Percentiles rank a stretch among this genome's conserved stretches.
These are phyloP conservation scores for Earliella scabrosa DNA, from an alignment of 1,284 basidiomycete genomes.

Conservation along the genomic window DNA sequence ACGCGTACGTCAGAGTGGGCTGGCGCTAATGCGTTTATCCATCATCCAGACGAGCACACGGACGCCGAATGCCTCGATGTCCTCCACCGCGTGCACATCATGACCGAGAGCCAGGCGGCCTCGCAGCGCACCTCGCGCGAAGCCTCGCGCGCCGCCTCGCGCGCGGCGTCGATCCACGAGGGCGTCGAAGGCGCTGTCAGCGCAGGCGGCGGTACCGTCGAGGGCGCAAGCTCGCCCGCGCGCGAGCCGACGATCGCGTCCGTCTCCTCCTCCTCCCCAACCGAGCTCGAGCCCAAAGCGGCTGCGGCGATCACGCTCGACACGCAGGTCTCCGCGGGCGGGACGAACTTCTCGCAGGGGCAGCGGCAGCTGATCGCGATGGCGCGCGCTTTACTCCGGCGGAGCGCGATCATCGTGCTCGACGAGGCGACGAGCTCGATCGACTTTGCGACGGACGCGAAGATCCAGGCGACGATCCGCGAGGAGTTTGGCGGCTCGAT, in stretches of 20 bases:
- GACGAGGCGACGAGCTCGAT: conserved; percentile 86
- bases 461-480: conserved; percentile 82
- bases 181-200: conserved; percentile 12
- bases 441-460: conserved; percentile 75
- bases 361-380: conserved; percentile 85
- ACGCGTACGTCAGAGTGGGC: too few species aligned
- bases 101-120: conserved; percentile 48
- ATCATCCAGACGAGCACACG: conserved; percentile 78
- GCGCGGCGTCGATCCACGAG: conserved; percentile 48
- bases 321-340: conserved; percentile 78
- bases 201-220: too few species aligned
- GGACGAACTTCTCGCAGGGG: conserved; percentile 85
- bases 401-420: conserved; percentile 79
- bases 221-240: conserved; percentile 22
- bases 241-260: conserved; percentile 36
- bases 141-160: conserved; percentile 54
- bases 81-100: conserved; percentile 66
- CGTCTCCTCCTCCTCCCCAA: conserved; percentile 43
- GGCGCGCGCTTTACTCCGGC: conserved; percentile 77
- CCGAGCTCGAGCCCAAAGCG: conserved; percentile 55
- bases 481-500: conserved; percentile 74
- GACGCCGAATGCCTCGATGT: conserved; percentile 80
- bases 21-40: too few species aligned
- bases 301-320: conserved; percentile 69
- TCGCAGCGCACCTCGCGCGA: conserved; percentile 53